phyloP scores from a whole-genome alignment of 73 alveolate species.

The Diophrys sp. region DNA sequence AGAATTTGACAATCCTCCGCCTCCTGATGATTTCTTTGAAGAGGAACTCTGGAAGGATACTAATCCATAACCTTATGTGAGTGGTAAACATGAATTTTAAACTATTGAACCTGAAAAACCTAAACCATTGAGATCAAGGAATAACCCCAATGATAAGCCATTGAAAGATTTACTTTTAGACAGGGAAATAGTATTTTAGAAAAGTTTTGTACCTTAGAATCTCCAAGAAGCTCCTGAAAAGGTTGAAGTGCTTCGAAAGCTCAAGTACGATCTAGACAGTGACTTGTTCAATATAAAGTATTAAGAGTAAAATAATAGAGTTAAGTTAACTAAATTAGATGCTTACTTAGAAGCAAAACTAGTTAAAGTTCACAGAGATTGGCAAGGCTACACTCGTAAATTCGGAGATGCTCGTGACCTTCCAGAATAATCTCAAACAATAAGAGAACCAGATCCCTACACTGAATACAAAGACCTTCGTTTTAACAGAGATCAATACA shows the following conservation, averaged over 20 bases:
- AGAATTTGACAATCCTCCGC: not conserved
- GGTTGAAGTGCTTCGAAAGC: not conserved
- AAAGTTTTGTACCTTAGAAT: not conserved
- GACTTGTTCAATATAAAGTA: not conserved
- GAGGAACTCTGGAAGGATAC: not conserved
- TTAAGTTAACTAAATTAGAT: not conserved
- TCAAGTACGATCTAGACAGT: not conserved
- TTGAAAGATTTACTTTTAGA: not conserved
- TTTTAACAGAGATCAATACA: no score
- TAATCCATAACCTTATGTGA: not conserved
- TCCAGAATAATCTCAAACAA: no score
- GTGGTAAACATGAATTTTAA: not conserved
- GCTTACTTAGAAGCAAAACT: not conserved
- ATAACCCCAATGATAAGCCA: not conserved
- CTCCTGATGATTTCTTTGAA: not conserved
- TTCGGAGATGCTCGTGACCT: not conserved
- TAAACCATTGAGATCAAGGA: no score
- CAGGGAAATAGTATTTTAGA: not conserved
- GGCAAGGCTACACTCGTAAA: not conserved
- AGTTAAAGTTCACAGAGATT: not conserved
- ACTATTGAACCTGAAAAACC: not conserved
- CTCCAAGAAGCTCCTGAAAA: not conserved
- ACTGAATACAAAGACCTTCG: not conserved
- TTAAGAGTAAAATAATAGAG: not conserved
- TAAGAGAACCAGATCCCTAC: not conserved